These are phyloP conservation scores for Blastocystis sp. DNA, from an alignment of 352 stramenopile species.

Conservation along the genomic window DNA sequence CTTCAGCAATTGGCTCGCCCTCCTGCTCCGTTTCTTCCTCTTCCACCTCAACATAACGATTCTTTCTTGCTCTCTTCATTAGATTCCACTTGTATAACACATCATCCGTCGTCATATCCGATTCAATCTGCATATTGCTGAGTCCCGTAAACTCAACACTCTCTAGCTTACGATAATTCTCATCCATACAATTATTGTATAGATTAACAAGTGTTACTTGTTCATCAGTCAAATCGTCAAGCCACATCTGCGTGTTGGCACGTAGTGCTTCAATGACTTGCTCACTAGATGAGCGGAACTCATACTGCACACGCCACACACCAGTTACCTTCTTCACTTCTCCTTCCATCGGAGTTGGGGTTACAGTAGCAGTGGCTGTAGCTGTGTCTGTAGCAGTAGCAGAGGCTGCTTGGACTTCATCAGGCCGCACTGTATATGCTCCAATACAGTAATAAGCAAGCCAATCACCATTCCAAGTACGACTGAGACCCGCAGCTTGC, in stretches of 20 bases:
- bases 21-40: slow-evolving; percentile 36
- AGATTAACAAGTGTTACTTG: slow-evolving; percentile 59
- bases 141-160: slow-evolving; percentile 42
- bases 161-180: slow-evolving; percentile 52
- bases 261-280: slow-evolving; percentile 50
- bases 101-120: slow-evolving; percentile 29
- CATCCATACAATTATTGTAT: slow-evolving; percentile 56
- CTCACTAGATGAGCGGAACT: slow-evolving; percentile 66
- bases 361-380: not conserved
- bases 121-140: slow-evolving; percentile 52
- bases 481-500: slow-evolving; percentile 38
- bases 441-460: slow-evolving; percentile 65
- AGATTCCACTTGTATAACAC: slow-evolving; percentile 55
- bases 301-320: slow-evolving; percentile 61
- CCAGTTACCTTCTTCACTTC: not conserved
- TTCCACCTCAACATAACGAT: slow-evolving; percentile 56
- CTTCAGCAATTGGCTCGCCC: not conserved
- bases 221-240: slow-evolving; percentile 65
- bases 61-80: slow-evolving; percentile 53
- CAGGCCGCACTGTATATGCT: not conserved
- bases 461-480: slow-evolving; percentile 65
- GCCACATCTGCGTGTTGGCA: slow-evolving; percentile 54
- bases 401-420: not conserved
- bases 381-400: not conserved
- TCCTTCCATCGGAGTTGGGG: slow-evolving; percentile 1